Conservation (phyloP, 441 rosid species). For the Pelargonium australe region DNA sequence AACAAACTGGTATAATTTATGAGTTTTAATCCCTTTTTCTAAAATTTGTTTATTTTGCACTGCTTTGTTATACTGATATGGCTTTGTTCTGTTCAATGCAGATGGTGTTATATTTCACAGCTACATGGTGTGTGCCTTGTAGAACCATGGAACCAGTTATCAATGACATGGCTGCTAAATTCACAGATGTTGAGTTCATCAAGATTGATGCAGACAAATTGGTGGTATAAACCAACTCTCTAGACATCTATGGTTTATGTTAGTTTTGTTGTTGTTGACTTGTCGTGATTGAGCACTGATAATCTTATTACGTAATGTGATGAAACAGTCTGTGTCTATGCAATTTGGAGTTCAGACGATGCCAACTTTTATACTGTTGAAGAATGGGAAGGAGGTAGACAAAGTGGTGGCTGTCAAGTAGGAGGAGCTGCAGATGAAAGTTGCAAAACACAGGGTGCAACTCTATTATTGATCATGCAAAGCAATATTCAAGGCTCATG, state of each 20-base stretch:
- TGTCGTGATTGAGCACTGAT: too few relatives aligned
- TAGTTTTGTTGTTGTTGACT: too few relatives aligned
- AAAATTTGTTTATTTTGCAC: background rate
- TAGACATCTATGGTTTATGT: too few relatives aligned
- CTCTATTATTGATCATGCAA: too few relatives aligned
- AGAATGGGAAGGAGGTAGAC: slow-evolving; percentile 57
- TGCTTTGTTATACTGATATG: too few relatives aligned
- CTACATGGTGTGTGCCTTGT: slow-evolving; percentile 79
- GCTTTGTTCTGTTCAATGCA: slow-evolving; percentile 17
- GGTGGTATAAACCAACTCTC: slow-evolving; percentile 22
- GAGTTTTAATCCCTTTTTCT: background rate
- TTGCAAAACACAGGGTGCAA: slow-evolving; percentile 33
- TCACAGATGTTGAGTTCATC: slow-evolving; percentile 48
- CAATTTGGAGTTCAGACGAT: slow-evolving; percentile 36
- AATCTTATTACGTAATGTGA: background rate
- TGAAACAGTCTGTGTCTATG: slow-evolving; percentile 46
- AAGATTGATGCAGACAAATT: slow-evolving; percentile 62
- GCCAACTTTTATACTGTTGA: slow-evolving; percentile 61
- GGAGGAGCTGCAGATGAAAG: slow-evolving; percentile 47
- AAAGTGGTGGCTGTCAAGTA: slow-evolving; percentile 53
- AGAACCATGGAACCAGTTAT: slow-evolving; percentile 46
- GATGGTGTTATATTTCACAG: slow-evolving; percentile 72
- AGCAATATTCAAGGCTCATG: too few relatives aligned
- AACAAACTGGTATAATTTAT: slow-evolving; percentile 42
- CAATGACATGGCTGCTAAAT: slow-evolving; percentile 44